These are phyloP conservation scores for Lentinula aciculospora DNA, from an alignment of 768 basidiomycete species.

Conservation along the genomic window DNA sequence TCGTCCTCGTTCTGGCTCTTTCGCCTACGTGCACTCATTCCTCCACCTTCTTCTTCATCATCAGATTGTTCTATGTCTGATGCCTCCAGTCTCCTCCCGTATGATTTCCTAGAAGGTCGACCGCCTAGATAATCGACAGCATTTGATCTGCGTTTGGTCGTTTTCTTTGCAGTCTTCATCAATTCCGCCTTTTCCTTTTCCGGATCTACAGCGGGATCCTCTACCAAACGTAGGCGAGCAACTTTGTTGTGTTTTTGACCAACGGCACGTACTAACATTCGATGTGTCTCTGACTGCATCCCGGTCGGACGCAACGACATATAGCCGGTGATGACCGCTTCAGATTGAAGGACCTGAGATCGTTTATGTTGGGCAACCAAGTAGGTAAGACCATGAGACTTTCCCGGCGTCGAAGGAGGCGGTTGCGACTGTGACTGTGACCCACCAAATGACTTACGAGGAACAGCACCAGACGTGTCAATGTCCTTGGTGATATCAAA, in stretches of 20 bases:
- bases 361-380: constrained; percentile 87
- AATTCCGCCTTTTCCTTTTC: constrained; percentile 70
- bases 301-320: constrained; percentile 83
- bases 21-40: constrained; percentile 29
- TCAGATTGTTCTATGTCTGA: constrained; percentile 59
- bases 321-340: constrained; percentile 76
- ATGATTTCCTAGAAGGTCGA: constrained; percentile 20
- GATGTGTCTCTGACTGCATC: constrained; percentile 87
- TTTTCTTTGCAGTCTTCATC: constrained; percentile 57
- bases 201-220: constrained; percentile 72
- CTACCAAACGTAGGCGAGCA: constrained; percentile 71
- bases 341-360: constrained; percentile 81
- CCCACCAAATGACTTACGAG: constrained; percentile 53
- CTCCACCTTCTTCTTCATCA: constrained; percentile 51
- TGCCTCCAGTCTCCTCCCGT: constrained; percentile 15
- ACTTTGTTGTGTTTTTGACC: constrained; percentile 82
- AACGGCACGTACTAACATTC: constrained; percentile 82
- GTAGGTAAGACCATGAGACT: constrained; percentile 77
- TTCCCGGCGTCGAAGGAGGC: constrained; percentile 27
- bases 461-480: constrained; percentile 66
- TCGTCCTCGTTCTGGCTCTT: constrained; percentile 43
- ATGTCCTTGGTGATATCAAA: constrained; percentile 84
- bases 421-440: constrained; percentile 36
- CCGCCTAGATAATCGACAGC: constrained; percentile 41
- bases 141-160: constrained; percentile 53